Conservation (phyloP, 2,329 filamentous ascomycete species). For the Colletotrichum orbiculare region DNA sequence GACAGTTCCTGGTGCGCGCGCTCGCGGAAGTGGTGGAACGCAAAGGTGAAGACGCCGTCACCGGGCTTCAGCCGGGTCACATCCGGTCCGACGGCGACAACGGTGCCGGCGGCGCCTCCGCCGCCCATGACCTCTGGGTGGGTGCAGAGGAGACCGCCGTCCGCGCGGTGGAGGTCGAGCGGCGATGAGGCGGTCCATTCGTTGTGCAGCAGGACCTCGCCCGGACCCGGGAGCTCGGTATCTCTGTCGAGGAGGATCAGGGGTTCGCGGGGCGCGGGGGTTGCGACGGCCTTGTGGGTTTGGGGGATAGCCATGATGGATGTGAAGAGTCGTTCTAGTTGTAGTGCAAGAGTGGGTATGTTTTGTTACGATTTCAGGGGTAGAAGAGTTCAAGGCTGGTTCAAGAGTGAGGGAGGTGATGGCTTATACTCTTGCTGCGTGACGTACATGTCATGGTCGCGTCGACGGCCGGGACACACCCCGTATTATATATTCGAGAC, state of each 20-base stretch:
- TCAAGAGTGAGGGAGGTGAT: too few species aligned
- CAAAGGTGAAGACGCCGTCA: slow-evolving; percentile 68
- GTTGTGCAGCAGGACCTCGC: slow-evolving; percentile 67
- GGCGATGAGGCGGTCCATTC: slow-evolving; percentile 71
- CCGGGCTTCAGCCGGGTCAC: slow-evolving; percentile 53
- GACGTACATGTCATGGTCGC: too few species aligned
- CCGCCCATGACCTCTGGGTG: slow-evolving; percentile 64
- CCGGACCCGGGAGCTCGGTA: slow-evolving; percentile 47
- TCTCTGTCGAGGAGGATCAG: slow-evolving; percentile 40
- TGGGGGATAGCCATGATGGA: slow-evolving; percentile 38
- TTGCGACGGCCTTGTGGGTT: slow-evolving; percentile 43
- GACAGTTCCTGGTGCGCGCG: slow-evolving; percentile 67
- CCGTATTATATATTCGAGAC: too few species aligned
- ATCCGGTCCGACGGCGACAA: slow-evolving; percentile 60
- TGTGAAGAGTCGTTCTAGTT: not conserved
- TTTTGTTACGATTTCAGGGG: not conserved
- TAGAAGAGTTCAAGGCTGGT: too few species aligned
- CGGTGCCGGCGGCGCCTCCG: slow-evolving; percentile 60
- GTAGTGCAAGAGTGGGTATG: not conserved
- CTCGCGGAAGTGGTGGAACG: slow-evolving; percentile 58
- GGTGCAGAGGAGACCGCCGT: slow-evolving; percentile 66
- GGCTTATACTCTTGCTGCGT: too few species aligned
- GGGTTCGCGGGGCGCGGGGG: slow-evolving; percentile 38
- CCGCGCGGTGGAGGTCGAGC: slow-evolving; percentile 70
- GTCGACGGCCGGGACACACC: too few species aligned